A percentile compares a stretch with the other conserved stretches of the same genome.
Evolutionary conservation across 164 flowering plant species (phyloP).

Genomic region (Annona squamosa): DNA sequence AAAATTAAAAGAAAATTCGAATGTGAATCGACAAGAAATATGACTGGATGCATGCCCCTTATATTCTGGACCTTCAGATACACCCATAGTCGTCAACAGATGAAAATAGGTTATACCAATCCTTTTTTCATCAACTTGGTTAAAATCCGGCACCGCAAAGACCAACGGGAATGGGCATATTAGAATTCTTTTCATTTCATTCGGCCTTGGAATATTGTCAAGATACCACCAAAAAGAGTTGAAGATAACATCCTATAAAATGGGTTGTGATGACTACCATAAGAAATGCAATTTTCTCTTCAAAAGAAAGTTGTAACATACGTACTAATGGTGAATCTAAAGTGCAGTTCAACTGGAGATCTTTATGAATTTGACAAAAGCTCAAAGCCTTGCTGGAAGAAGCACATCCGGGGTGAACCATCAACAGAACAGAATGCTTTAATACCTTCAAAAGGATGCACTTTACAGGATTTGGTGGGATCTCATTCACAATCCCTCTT

Average conservation of each 20-base stretch:
- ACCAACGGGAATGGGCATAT: neutral
- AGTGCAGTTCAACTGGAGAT: constrained; percentile 68
- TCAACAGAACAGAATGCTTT: constrained; percentile 32
- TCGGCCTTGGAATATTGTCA: neutral
- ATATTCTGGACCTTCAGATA: too few relatives aligned
- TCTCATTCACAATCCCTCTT: constrained; percentile 62
- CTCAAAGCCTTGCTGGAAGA: constrained; percentile 86
- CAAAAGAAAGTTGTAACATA: neutral
- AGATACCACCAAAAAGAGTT: too few relatives aligned
- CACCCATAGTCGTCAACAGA: too few relatives aligned
- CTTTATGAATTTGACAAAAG: constrained; percentile 63
- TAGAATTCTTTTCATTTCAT: neutral
- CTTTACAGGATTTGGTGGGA: constrained; percentile 43
- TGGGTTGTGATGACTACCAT: neutral
- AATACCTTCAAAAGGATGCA: constrained; percentile 35
- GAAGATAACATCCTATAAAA: neutral
- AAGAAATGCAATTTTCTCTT: neutral
- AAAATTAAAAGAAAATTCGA: too few relatives aligned
- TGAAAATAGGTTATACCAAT: too few relatives aligned
- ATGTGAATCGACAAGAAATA: too few relatives aligned
- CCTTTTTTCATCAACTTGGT: too few relatives aligned
- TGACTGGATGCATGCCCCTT: too few relatives aligned
- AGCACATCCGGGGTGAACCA: constrained; percentile 56
- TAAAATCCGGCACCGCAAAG: neutral
- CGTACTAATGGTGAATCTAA: constrained; percentile 14